phyloP scores from a whole-genome alignment of 139 green algal genomes.

The Chlamydomonas schloesseri region DNA sequence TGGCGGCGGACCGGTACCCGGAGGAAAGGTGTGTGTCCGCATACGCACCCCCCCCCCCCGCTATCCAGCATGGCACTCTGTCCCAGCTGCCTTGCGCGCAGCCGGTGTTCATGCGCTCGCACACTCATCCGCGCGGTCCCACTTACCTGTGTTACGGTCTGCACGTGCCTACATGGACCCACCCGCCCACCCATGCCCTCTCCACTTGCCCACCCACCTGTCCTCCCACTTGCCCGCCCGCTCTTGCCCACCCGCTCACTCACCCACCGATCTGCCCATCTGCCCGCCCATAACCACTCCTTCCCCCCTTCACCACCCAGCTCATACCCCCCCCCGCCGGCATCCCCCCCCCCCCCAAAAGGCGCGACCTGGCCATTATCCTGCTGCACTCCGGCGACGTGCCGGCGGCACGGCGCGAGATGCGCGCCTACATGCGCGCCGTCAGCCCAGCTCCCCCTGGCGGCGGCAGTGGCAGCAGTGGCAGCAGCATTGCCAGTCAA shows the following conservation, averaged over 20 bases:
- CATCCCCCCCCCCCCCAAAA: not conserved
- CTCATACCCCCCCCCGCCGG: too few relatives aligned
- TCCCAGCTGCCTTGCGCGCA: not conserved
- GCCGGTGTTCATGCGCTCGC: not conserved
- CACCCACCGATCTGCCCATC: too few relatives aligned
- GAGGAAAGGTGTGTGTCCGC: conserved; percentile 60
- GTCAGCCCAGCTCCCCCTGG: not conserved
- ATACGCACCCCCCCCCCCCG: too few relatives aligned
- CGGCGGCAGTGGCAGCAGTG: not conserved
- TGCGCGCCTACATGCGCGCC: conserved; percentile 54
- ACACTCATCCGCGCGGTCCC: not conserved
- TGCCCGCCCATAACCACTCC: too few relatives aligned
- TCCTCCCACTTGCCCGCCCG: too few relatives aligned
- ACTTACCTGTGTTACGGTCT: too few relatives aligned
- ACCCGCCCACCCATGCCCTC: too few relatives aligned
- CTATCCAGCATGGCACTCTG: too few relatives aligned
- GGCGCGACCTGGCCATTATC: conserved; percentile 71
- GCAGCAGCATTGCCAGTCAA: not conserved
- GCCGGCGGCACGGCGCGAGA: conserved; percentile 61
- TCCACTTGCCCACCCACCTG: too few relatives aligned
- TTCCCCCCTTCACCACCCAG: too few relatives aligned
- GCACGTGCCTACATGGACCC: too few relatives aligned
- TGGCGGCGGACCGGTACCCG: conserved; percentile 58
- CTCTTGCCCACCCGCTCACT: too few relatives aligned
- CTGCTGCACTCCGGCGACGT: conserved; percentile 69